Evolutionary conservation across 2,329 filamentous ascomycete genomes (phyloP).

Genomic region (Aspergillus alliaceus): DNA sequence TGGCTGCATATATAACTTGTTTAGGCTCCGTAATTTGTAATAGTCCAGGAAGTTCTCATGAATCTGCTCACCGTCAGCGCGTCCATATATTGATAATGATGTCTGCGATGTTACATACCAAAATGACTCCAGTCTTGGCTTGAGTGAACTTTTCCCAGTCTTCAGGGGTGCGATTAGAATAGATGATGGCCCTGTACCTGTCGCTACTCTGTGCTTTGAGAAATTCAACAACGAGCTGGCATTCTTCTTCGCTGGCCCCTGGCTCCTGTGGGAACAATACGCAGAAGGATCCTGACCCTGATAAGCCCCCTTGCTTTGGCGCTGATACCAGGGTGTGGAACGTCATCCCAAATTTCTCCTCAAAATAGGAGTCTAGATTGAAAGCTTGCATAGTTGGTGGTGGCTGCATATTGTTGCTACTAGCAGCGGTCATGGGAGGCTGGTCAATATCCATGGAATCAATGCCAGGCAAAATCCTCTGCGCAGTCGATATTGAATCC

Average conservation of each 20-base stretch:
- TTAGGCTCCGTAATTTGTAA: slow-evolving; percentile 27
- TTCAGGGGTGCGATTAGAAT: slow-evolving; percentile 28
- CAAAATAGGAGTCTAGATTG: slow-evolving; percentile 17
- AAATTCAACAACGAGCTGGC: slow-evolving; percentile 23
- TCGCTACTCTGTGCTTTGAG: slow-evolving; percentile 20
- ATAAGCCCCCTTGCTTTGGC: slow-evolving; percentile 15
- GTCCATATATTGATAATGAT: neutral
- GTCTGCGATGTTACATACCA: slow-evolving; percentile 31
- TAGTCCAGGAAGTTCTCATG: slow-evolving; percentile 37
- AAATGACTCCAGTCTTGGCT: slow-evolving; percentile 29
- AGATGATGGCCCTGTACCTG: slow-evolving; percentile 22
- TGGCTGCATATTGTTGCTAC: neutral
- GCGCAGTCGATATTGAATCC: neutral
- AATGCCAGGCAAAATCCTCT: neutral
- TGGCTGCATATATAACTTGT: slow-evolving; percentile 22
- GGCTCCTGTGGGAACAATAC: slow-evolving; percentile 32
- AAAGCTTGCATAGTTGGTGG: neutral
- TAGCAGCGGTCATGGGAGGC: neutral
- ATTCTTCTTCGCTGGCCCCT: slow-evolving; percentile 20
- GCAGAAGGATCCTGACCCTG: slow-evolving; percentile 33
- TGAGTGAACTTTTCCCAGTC: slow-evolving; percentile 39
- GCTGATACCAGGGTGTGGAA: slow-evolving; percentile 28
- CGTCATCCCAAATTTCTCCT: slow-evolving; percentile 22
- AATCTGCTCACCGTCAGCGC: slow-evolving; percentile 29
- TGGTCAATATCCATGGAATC: slow-evolving; percentile 5